These are phyloP conservation scores for Eucalyptus guilfoylei DNA, from an alignment of 345 rosid genomes.

Conservation along the genomic window DNA sequence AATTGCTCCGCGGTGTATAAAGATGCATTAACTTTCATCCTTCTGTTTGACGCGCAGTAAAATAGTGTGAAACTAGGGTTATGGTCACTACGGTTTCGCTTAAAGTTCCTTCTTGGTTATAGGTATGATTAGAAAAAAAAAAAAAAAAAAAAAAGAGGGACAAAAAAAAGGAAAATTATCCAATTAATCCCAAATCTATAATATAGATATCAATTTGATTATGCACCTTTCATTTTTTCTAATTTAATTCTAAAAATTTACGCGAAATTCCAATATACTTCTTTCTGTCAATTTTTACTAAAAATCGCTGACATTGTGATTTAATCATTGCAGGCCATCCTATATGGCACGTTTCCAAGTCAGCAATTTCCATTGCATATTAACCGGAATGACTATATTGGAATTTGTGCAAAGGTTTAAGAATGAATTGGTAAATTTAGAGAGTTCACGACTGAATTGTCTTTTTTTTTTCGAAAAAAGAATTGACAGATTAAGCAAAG, in stretches of 20 bases:
- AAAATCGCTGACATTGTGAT: background rate
- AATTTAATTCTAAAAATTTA: too few species aligned
- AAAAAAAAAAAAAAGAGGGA: background rate
- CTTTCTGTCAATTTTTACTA: background rate
- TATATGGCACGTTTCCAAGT: background rate
- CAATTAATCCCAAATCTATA: too few species aligned
- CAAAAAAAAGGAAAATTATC: background rate
- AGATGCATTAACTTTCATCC: background rate
- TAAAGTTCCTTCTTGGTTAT: background rate
- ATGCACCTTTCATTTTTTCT: too few species aligned
- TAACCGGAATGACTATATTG: accelerated
- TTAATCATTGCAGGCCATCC: background rate
- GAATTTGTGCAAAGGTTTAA: too few species aligned
- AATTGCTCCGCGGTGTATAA: background rate
- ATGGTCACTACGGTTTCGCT: background rate
- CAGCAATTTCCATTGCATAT: too few species aligned
- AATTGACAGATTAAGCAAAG: background rate
- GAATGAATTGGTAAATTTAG: too few species aligned
- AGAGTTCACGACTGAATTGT: too few species aligned
- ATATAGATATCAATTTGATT: too few species aligned
- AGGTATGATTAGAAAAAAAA: background rate
- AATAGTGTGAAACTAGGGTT: background rate
- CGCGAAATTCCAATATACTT: too few species aligned
- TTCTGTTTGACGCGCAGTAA: background rate
- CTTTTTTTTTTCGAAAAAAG: too few species aligned